Percentiles rank a stretch among this genome's conserved stretches.
Conservation (phyloP, 352 stramenopile genomes). For the Phytophthora pluvialis region DNA sequence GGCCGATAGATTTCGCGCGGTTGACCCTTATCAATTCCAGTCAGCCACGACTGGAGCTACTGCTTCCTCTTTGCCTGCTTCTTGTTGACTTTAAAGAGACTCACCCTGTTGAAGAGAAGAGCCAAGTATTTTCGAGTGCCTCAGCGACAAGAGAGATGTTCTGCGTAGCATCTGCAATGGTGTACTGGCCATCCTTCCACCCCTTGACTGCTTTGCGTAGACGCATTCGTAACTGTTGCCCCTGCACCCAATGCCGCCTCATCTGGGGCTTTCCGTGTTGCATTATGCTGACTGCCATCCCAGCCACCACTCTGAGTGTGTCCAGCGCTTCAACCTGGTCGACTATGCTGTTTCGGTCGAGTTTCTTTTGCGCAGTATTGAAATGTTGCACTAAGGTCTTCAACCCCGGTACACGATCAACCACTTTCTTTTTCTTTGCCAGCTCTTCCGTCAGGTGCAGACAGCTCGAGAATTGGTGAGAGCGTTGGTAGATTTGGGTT, state of each 20-base stretch:
- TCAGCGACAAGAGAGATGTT: slow-evolving; percentile 7
- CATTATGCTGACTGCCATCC: slow-evolving; percentile 14
- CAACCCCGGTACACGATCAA: slow-evolving; percentile 8
- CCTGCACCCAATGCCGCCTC: slow-evolving; percentile 15
- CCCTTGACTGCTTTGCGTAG: slow-evolving; percentile 10
- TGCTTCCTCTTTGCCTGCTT: slow-evolving; percentile 10
- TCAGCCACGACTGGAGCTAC: slow-evolving; percentile 11
- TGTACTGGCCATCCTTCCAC: slow-evolving; percentile 11
- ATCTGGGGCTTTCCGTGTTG: slow-evolving; percentile 10
- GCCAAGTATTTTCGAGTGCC: slow-evolving; percentile 10
- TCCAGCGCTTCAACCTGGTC: slow-evolving; percentile 10
- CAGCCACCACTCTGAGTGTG: slow-evolving; percentile 1
- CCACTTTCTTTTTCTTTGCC: slow-evolving; percentile 11
- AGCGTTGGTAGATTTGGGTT: slow-evolving; percentile 1
- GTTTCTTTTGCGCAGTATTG: slow-evolving; percentile 13
- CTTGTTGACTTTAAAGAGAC: slow-evolving; percentile 9
- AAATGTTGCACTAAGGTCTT: slow-evolving; percentile 15
- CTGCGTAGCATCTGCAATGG: slow-evolving; percentile 4
- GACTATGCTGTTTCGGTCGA: slow-evolving; percentile 2
- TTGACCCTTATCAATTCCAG: slow-evolving; percentile 8
- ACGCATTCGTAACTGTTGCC: slow-evolving; percentile 2
- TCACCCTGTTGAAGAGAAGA: slow-evolving; percentile 5
- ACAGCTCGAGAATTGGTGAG: background rate
- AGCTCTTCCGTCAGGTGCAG: slow-evolving; percentile 8
- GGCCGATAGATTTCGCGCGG: background rate